phyloP scores from a whole-genome alignment of 2,329 filamentous ascomycete genomes.

The Fusarium burgessii region DNA sequence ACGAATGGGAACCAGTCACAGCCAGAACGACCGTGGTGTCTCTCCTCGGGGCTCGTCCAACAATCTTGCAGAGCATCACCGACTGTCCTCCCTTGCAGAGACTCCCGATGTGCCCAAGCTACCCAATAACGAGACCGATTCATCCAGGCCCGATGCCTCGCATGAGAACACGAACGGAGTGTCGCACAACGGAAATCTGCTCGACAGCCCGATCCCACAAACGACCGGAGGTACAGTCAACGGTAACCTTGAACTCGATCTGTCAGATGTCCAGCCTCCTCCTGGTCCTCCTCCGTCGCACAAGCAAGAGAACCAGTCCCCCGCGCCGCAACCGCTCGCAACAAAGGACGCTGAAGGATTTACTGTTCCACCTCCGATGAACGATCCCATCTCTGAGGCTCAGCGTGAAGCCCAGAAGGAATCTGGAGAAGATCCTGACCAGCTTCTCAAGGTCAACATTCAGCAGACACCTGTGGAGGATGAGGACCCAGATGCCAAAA shows the following conservation, averaged over 20 bases:
- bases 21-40: conserved; percentile 56
- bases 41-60: conserved; percentile 71
- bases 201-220: conserved; percentile 47
- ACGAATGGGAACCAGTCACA: conserved; percentile 73
- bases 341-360: conserved; percentile 81
- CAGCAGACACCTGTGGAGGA: conserved; percentile 82
- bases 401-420: conserved; percentile 68
- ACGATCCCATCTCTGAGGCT: conserved; percentile 77
- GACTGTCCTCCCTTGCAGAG: conserved; percentile 69
- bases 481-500: conserved; percentile 78
- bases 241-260: conserved; percentile 59
- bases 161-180: conserved; percentile 62
- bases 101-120: conserved; percentile 58
- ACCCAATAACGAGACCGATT: conserved; percentile 46
- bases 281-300: conserved; percentile 62
- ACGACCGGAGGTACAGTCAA: conserved; percentile 58
- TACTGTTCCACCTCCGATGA: conserved; percentile 73
- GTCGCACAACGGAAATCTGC: conserved; percentile 47
- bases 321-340: conserved; percentile 48
- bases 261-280: conserved; percentile 65
- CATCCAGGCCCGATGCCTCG: conserved; percentile 37
- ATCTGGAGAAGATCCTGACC: conserved; percentile 68
- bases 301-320: conserved; percentile 53
- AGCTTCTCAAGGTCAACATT: conserved; percentile 83
- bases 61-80: conserved; percentile 67